Conservation (phyloP, 2,329 filamentous ascomycete species). For the Dichotomopilus funicola region DNA sequence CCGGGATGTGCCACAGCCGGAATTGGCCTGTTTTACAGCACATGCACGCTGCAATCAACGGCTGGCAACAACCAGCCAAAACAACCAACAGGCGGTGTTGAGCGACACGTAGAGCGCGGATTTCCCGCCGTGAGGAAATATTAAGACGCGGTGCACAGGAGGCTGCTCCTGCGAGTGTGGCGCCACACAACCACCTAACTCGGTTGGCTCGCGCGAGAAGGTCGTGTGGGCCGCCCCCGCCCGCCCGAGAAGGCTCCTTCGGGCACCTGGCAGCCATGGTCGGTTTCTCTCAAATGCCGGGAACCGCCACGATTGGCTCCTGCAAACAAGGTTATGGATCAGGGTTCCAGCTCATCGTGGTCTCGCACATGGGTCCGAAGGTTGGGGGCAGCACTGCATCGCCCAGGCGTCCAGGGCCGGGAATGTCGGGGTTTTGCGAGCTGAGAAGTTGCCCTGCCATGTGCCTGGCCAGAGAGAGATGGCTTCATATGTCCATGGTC, state of each 20-base stretch:
- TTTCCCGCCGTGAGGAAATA: too few species aligned
- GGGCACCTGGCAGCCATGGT: neutral
- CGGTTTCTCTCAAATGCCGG: conserved; percentile 12
- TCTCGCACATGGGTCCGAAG: neutral
- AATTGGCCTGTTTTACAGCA: too few species aligned
- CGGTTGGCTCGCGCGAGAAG: neutral
- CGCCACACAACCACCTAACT: neutral
- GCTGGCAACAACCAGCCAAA: too few species aligned
- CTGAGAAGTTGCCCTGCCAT: neutral
- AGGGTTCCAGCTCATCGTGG: conserved; percentile 6
- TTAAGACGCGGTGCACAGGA: too few species aligned
- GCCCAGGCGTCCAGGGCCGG: neutral
- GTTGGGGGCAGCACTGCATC: neutral
- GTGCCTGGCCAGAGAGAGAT: neutral
- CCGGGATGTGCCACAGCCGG: too few species aligned
- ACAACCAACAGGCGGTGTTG: too few species aligned
- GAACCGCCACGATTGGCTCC: conserved; percentile 17
- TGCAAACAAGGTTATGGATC: conserved; percentile 10
- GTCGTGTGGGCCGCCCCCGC: conserved; percentile 10
- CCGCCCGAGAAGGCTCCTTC: neutral
- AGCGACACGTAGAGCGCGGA: too few species aligned
- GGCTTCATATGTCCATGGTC: neutral
- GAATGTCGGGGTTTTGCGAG: neutral
- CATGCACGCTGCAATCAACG: too few species aligned
- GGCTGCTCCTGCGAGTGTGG: neutral